Conservation (phyloP, 768 basidiomycete genomes). For the Pholiota microspora region DNA sequence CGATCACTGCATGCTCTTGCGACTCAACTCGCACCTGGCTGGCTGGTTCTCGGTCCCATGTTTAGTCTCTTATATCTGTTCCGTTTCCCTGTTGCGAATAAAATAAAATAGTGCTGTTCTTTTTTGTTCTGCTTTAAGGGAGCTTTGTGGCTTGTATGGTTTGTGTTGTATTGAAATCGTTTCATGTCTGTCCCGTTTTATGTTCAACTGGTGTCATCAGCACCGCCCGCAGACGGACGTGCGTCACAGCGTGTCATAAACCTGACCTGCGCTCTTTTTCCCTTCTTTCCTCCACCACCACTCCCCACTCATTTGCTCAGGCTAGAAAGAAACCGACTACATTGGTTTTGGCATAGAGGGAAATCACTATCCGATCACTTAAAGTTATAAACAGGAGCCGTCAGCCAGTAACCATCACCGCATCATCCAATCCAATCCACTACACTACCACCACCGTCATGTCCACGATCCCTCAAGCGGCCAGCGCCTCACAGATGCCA, state of each 20-base stretch:
- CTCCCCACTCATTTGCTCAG: neutral
- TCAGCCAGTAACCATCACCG: neutral
- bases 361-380: neutral
- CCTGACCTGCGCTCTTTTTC: too few relatives aligned
- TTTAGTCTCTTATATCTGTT: neutral
- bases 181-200: too few relatives aligned
- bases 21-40: constrained; percentile 35
- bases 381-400: neutral
- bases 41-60: constrained; percentile 15
- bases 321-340: too few relatives aligned
- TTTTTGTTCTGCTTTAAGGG: too few relatives aligned
- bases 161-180: too few relatives aligned
- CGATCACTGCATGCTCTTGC: constrained; percentile 17
- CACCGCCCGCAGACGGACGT: neutral
- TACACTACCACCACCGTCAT: neutral
- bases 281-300: neutral
- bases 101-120: too few relatives aligned
- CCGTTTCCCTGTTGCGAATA: neutral
- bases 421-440: neutral
- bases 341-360: neutral
- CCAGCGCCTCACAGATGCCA: constrained; percentile 55
- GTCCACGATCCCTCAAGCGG: constrained; percentile 26
- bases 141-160: too few relatives aligned
- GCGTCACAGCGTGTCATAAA: neutral
- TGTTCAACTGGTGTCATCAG: too few relatives aligned